Conservation (phyloP, 179 eudicot species). For the Amaranthus tricolor region DNA sequence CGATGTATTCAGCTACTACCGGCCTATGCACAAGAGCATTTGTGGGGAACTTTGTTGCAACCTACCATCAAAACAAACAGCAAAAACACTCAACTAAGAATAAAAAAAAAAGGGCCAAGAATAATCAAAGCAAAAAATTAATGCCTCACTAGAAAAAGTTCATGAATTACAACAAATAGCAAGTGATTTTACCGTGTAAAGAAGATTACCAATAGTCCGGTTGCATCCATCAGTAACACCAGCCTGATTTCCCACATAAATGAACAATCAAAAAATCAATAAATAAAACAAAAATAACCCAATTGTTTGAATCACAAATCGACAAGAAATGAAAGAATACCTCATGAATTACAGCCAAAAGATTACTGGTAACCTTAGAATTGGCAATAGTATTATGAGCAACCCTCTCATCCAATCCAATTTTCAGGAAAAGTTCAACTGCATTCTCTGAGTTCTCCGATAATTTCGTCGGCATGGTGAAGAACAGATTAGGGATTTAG, state of each 20-base stretch:
- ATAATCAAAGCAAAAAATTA: not conserved
- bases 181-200: slow-evolving; percentile 49
- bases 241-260: slow-evolving; percentile 46
- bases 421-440: slow-evolving; percentile 58
- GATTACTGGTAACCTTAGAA: slow-evolving; percentile 76
- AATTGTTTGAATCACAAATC: slow-evolving; percentile 1
- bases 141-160: not conserved
- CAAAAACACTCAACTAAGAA: not conserved
- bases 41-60: slow-evolving; percentile 83
- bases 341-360: slow-evolving; percentile 74
- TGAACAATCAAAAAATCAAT: not conserved
- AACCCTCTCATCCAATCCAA: slow-evolving; percentile 71
- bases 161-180: not conserved
- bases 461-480: slow-evolving; percentile 24
- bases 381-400: slow-evolving; percentile 83
- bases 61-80: slow-evolving; percentile 40
- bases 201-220: slow-evolving; percentile 69
- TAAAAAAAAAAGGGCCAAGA: not conserved
- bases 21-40: slow-evolving; percentile 87
- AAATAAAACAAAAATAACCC: not conserved
- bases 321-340: slow-evolving; percentile 26
- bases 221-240: slow-evolving; percentile 75
- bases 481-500: not conserved
- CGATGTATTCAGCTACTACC: slow-evolving; percentile 55
- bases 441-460: slow-evolving; percentile 22